Evolutionary conservation across 306 rosid genomes (phyloP).

Genomic region (Vicia villosa): DNA sequence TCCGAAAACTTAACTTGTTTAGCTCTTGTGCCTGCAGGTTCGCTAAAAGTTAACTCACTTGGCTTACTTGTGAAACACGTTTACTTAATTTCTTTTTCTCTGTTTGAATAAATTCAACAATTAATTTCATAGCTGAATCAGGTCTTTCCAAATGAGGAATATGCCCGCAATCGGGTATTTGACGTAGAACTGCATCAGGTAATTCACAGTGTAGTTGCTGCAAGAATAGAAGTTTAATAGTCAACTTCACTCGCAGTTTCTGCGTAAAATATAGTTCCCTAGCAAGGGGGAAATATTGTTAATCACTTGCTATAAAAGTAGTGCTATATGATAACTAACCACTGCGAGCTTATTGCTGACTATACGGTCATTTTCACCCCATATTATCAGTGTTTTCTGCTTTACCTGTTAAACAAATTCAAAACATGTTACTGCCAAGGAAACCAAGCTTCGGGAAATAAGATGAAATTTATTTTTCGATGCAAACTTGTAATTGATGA

Average conservation of each 20-base stretch:
- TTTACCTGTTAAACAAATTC: constrained; percentile 62
- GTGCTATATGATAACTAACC: constrained; percentile 53
- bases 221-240: constrained; percentile 32
- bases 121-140: constrained; percentile 56
- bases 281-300: constrained; percentile 12
- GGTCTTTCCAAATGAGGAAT: constrained; percentile 91
- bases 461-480: constrained; percentile 13
- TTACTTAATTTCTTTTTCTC: constrained; percentile 43
- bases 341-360: constrained; percentile 81
- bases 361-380: constrained; percentile 93
- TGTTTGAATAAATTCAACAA: constrained; percentile 59
- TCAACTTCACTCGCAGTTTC: constrained; percentile 7
- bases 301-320: constrained; percentile 28
- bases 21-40: constrained; percentile 25
- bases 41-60: constrained; percentile 25
- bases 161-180: constrained; percentile 84
- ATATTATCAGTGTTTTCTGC: constrained; percentile 84
- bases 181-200: constrained; percentile 71
- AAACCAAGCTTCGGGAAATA: background rate
- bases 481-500: constrained; percentile 3
- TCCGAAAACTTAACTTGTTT: constrained; percentile 11
- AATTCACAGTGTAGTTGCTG: constrained; percentile 85
- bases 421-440: constrained; percentile 5
- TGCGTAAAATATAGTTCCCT: constrained; percentile 14
- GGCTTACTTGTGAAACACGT: constrained; percentile 35